Base-by-base conservation (phyloP, 116 monocot species). In the Papilionanthe hybrid region DNA sequence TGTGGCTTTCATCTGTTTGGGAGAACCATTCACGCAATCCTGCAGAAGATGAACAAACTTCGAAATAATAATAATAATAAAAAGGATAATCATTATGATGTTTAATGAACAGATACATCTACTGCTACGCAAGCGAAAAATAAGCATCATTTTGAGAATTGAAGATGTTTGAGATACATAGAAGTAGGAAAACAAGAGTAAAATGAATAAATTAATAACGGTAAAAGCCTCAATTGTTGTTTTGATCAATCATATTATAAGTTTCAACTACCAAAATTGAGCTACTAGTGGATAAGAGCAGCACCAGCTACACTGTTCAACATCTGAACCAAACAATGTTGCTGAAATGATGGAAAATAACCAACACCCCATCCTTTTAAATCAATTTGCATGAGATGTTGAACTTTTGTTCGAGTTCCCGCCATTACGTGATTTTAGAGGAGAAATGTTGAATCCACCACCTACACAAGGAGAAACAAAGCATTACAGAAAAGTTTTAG, bases 381-480 rank as follows among this genome's bases (percentile, higher is more conserved):
- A 86, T 98, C 94, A 79, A 98, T 87, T 86, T 98, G 98, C 94
- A 94, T 98, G 68, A 98, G 91, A 84, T 98, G 91, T 58, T 98
- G 91, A 18, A 98, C 94, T 89, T 94, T 91, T 1, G 98, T 85
- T 42, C 94, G 84, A 56, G 92, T 83, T 83, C 81, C 88, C 60
- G n/a, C 91, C 91, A 79, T 93, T 85, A 42, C 86, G 83, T 75
- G 88, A 85, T 75, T 93, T 94, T 49, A 98, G 79, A 48, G 94
- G 91, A 83, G 94, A 91, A 68, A 98, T 93, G 66, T 90, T 98
- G 81, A 91, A 98, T 68, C 98, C 98, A 78, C 98, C 98, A 85
- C 98, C 98, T 98, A 77, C 78, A 75, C 42, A 60, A 75, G n/a
- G 60, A 72, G 28, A 75, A 49, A 10, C 73, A 1, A 75, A 50